phyloP scores from a whole-genome alignment of 768 basidiomycete species.

The Collybiopsis confluens region DNA sequence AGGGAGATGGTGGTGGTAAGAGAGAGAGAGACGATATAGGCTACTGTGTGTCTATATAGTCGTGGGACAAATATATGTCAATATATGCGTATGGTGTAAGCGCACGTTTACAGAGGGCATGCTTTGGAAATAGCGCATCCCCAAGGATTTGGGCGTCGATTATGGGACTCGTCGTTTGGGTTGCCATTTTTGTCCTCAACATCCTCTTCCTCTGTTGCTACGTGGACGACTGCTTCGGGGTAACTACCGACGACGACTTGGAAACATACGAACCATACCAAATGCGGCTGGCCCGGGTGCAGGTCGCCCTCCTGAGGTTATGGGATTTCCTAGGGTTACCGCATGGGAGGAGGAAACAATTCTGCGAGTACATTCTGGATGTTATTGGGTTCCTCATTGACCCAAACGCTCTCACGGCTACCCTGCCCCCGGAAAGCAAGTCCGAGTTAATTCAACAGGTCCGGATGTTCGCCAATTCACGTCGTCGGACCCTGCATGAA shows the following conservation, averaged over 20 bases:
- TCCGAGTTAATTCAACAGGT: conserved; percentile 11
- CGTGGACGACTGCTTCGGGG: conserved; percentile 23
- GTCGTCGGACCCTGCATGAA: conserved; percentile 12
- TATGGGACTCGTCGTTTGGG: conserved; percentile 25
- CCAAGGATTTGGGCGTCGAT: conserved; percentile 18
- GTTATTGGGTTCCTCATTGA: conserved; percentile 29
- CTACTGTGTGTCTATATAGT: too few species aligned
- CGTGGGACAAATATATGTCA: too few species aligned
- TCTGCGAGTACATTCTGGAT: conserved; percentile 13
- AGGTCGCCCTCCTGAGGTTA: conserved; percentile 18
- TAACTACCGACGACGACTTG: conserved; percentile 10
- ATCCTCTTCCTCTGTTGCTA: conserved; percentile 18
- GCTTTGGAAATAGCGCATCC: conserved; percentile 17
- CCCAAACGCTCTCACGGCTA: conserved; percentile 16
- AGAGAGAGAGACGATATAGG: too few species aligned
- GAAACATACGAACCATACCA: conserved; percentile 18
- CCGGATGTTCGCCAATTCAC: conserved; percentile 10
- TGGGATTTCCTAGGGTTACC: conserved; percentile 22
- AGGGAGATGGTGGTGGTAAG: too few species aligned
- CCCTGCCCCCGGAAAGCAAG: conserved; percentile 9
- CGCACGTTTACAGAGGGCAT: too few species aligned
- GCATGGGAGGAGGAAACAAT: conserved; percentile 20
- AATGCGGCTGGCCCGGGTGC: conserved; percentile 14
- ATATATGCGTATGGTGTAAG: too few species aligned
- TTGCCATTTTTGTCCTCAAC: conserved; percentile 16